A percentile compares a stretch with the other conserved stretches of the same genome.
Conservation (phyloP, 768 basidiomycete genomes). For the Polyporus arcularius region DNA sequence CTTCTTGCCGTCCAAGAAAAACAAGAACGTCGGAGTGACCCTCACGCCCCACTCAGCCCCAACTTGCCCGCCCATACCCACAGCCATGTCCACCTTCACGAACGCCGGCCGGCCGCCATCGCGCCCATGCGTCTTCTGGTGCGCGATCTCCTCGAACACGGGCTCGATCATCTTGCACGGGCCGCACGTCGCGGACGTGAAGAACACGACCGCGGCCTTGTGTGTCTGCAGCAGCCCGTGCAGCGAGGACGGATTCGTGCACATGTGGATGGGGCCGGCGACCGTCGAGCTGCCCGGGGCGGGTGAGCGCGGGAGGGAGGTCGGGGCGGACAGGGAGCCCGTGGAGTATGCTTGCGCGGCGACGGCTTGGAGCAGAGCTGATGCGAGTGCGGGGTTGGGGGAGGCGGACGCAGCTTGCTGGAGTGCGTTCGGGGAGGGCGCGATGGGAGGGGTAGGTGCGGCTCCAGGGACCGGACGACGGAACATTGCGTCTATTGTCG, state of each 20-base stretch:
- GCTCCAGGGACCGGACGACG: conserved; percentile 53
- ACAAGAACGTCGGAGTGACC: conserved; percentile 87
- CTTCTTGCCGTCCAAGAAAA: conserved; percentile 79
- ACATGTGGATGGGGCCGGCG: conserved; percentile 64
- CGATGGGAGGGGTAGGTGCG: conserved; percentile 33
- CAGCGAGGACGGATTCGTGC: conserved; percentile 77
- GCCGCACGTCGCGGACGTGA: conserved; percentile 73
- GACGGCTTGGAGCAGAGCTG: conserved; percentile 59
- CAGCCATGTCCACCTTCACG: conserved; percentile 79
- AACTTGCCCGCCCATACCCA: conserved; percentile 62
- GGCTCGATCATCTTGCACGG: conserved; percentile 87
- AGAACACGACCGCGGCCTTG: conserved; percentile 76
- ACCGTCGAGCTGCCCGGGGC: conserved; percentile 50
- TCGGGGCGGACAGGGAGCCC: conserved; percentile 20
- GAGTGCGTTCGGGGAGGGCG: conserved; percentile 33
- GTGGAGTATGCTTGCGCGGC: conserved; percentile 47
- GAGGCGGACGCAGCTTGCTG: conserved; percentile 34
- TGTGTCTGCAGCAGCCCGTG: conserved; percentile 63
- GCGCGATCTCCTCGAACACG: conserved; percentile 75
- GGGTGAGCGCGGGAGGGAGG: conserved; percentile 25
- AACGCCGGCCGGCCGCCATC: conserved; percentile 61
- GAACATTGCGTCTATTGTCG: conserved; percentile 92
- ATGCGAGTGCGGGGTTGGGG: conserved; percentile 50
- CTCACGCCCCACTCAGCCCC: conserved; percentile 64
- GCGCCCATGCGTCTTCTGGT: conserved; percentile 46